These are phyloP conservation scores for Mortierella sp. DNA, from an alignment of 371 early-diverging fungal species.

Conservation along the genomic window DNA sequence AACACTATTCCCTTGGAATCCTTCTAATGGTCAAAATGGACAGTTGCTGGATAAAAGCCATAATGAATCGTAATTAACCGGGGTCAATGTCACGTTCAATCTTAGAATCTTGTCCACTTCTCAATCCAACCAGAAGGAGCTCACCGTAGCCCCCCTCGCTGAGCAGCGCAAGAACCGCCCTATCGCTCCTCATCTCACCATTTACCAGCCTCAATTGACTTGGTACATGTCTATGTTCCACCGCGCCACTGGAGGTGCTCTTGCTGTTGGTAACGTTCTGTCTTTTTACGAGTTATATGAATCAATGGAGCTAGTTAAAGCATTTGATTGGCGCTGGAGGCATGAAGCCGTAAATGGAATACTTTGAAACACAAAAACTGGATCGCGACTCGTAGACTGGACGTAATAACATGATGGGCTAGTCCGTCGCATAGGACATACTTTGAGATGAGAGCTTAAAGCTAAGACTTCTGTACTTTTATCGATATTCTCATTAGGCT, in stretches of 20 bases:
- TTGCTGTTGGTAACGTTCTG: constrained; percentile 76
- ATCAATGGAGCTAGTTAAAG: background rate
- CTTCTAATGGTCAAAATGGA: background rate
- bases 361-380: background rate
- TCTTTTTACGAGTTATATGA: background rate
- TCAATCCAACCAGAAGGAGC: constrained; percentile 34
- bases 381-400: background rate
- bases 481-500: constrained; percentile 53
- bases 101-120: constrained; percentile 51
- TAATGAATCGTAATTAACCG: no score
- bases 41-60: background rate
- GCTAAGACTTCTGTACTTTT: background rate
- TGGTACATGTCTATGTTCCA: constrained; percentile 83
- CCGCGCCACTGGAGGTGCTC: constrained; percentile 84
- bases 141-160: constrained; percentile 58
- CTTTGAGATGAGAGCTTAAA: background rate
- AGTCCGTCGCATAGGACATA: no score
- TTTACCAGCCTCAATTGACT: constrained; percentile 93
- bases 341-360: background rate
- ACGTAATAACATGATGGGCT: no score
- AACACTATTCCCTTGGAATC: background rate
- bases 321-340: background rate
- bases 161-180: constrained; percentile 84
- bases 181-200: constrained; percentile 84
- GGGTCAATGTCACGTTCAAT: background rate